Conservation (phyloP, 2,329 filamentous ascomycete genomes). For the Xylaria sp. region DNA sequence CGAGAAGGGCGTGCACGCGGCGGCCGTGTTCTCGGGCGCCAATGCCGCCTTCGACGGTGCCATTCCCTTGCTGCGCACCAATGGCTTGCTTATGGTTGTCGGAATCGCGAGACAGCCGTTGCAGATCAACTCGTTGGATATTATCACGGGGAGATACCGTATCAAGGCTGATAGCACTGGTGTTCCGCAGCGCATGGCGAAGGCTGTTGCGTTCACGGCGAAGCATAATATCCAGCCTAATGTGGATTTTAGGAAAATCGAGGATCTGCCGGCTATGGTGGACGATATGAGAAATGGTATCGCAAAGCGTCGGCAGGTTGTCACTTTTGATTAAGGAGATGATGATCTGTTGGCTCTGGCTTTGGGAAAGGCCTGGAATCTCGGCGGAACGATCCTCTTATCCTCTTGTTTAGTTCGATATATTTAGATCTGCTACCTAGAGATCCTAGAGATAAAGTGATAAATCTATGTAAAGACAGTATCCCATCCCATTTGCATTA, state of each 20-base stretch:
- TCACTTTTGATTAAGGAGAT: slow-evolving; percentile 25
- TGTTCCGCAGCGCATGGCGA: slow-evolving; percentile 33
- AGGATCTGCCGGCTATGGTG: slow-evolving; percentile 31
- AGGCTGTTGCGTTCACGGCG: slow-evolving; percentile 33
- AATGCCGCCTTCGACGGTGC: slow-evolving; percentile 30
- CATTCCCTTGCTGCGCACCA: slow-evolving; percentile 22
- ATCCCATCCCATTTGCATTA: neutral
- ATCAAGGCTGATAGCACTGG: slow-evolving; percentile 34
- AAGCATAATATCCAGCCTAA: slow-evolving; percentile 34
- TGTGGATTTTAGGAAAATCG: slow-evolving; percentile 33
- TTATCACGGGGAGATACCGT: slow-evolving; percentile 30
- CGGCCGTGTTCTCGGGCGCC: slow-evolving; percentile 31
- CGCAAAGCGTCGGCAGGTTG: slow-evolving; percentile 29
- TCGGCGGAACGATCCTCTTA: neutral
- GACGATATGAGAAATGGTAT: slow-evolving; percentile 34
- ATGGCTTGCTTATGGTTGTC: slow-evolving; percentile 33
- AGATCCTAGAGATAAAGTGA: neutral
- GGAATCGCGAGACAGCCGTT: slow-evolving; percentile 25
- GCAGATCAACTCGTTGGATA: slow-evolving; percentile 18
- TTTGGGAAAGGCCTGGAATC: neutral
- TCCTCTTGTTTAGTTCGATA: neutral
- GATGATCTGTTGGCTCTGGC: neutral
- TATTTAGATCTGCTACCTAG: neutral
- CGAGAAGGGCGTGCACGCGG: slow-evolving; percentile 32
- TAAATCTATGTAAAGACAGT: too few relatives aligned